phyloP scores from a whole-genome alignment of 257 asterid genomes.

The Nicotiana knightiana region DNA sequence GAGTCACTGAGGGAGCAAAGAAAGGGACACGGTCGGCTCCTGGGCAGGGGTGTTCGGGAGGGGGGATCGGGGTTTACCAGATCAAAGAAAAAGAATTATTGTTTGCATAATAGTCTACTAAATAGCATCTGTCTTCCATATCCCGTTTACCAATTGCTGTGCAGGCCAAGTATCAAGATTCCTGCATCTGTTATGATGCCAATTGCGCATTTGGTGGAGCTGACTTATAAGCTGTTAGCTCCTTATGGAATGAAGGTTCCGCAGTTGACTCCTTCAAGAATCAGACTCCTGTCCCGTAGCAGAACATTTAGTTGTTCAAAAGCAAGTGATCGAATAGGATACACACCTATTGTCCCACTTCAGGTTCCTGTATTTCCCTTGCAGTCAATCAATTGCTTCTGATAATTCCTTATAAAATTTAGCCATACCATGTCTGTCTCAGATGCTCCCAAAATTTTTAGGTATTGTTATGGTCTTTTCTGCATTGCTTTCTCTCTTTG shows the following conservation, averaged over 20 bases:
- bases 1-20: slow-evolving; percentile 2
- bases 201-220: slow-evolving; percentile 77
- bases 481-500: neutral
- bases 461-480: neutral
- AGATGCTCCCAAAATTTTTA: neutral
- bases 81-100: neutral
- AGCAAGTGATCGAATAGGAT: slow-evolving; percentile 88
- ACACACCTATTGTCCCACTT: slow-evolving; percentile 74
- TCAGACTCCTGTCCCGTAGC: slow-evolving; percentile 78
- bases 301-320: slow-evolving; percentile 74
- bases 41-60: neutral
- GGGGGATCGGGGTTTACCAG: neutral
- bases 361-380: slow-evolving; percentile 42
- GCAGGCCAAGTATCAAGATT: slow-evolving; percentile 89
- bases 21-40: neutral
- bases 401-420: neutral
- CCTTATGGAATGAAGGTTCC: slow-evolving; percentile 98
- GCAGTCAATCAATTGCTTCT: slow-evolving; percentile 15
- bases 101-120: neutral
- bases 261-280: slow-evolving; percentile 92
- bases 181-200: slow-evolving; percentile 86
- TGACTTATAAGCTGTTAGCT: slow-evolving; percentile 55
- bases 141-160: neutral
- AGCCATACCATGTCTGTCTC: neutral
- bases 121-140: neutral